These are phyloP conservation scores for Pythium rhizo-oryzae DNA, from an alignment of 352 stramenopile genomes.

Conservation along the genomic window DNA sequence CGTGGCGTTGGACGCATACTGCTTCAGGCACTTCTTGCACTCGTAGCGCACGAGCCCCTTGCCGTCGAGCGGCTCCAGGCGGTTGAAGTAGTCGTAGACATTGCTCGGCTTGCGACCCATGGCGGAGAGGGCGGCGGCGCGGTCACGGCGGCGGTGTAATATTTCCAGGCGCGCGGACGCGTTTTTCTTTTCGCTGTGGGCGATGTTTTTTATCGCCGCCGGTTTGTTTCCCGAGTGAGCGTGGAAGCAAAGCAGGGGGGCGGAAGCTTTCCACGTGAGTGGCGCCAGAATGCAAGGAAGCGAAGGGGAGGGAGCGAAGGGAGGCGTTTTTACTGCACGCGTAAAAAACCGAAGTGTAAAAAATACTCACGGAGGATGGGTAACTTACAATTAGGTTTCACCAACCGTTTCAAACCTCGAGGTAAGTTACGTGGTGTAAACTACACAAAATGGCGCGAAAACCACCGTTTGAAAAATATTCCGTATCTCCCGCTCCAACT, in stretches of 20 bases:
- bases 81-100: constrained; percentile 86
- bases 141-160: constrained; percentile 33
- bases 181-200: constrained; percentile 30
- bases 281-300: neutral
- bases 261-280: constrained; percentile 16
- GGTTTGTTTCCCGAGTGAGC: constrained; percentile 21
- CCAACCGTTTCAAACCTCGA: neutral
- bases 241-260: constrained; percentile 13
- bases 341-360: constrained; percentile 31
- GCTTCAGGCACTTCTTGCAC: constrained; percentile 89
- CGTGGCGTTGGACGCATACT: constrained; percentile 86
- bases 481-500: too few species aligned
- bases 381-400: constrained; percentile 30
- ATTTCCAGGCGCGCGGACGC: constrained; percentile 22
- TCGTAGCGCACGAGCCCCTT: constrained; percentile 84
- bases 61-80: constrained; percentile 64
- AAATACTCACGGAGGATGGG: constrained; percentile 15
- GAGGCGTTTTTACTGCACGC: constrained; percentile 27
- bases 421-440: constrained; percentile 32
- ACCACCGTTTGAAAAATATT: constrained; percentile 18
- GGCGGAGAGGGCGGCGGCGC: neutral
- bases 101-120: constrained; percentile 87
- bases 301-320: neutral
- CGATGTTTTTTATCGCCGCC: constrained; percentile 32
- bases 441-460: constrained; percentile 36